These are phyloP conservation scores for Penicillium paradoxum DNA, from an alignment of 495 filamentous ascomycete genomes.

Conservation along the genomic window DNA sequence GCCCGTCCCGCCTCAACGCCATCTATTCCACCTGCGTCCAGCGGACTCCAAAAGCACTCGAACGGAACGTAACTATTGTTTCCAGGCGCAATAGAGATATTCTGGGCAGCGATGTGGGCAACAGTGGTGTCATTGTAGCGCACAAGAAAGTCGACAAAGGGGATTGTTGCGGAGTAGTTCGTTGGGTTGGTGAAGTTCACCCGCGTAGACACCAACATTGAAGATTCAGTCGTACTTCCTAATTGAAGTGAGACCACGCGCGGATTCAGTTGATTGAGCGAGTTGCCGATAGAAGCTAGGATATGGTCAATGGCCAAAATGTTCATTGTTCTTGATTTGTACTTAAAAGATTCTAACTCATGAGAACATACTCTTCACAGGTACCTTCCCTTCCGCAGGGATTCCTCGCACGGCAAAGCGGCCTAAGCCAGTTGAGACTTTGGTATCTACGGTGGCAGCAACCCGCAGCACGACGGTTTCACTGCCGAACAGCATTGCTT, in stretches of 20 bases:
- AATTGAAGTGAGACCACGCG: conserved; percentile 62
- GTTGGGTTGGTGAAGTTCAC: conserved; percentile 90
- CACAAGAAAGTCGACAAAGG: conserved; percentile 71
- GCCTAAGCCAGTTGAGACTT: conserved; percentile 73
- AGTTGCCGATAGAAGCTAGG: conserved; percentile 41
- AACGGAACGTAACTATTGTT: conserved; percentile 67
- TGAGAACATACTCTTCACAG: conserved; percentile 74
- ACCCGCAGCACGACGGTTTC: conserved; percentile 61
- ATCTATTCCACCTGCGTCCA: conserved; percentile 50
- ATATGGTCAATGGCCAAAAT: conserved; percentile 15
- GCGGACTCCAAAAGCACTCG: conserved; percentile 70
- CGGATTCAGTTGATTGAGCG: conserved; percentile 51
- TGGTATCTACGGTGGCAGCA: conserved; percentile 77
- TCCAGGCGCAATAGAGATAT: conserved; percentile 59
- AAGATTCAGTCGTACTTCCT: conserved; percentile 60
- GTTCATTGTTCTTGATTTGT: conserved; percentile 9
- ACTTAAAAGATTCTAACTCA: conserved; percentile 18
- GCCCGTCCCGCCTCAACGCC: conserved; percentile 60
- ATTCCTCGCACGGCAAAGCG: conserved; percentile 72
- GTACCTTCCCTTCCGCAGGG: conserved; percentile 78
- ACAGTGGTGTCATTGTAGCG: conserved; percentile 67
- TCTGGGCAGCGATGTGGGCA: conserved; percentile 61
- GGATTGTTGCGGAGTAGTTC: conserved; percentile 71
- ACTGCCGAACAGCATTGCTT: conserved; percentile 67
- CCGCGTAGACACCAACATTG: conserved; percentile 59